phyloP scores from a whole-genome alignment of 768 basidiomycete species.

The Pleurotus citrinopileatus region DNA sequence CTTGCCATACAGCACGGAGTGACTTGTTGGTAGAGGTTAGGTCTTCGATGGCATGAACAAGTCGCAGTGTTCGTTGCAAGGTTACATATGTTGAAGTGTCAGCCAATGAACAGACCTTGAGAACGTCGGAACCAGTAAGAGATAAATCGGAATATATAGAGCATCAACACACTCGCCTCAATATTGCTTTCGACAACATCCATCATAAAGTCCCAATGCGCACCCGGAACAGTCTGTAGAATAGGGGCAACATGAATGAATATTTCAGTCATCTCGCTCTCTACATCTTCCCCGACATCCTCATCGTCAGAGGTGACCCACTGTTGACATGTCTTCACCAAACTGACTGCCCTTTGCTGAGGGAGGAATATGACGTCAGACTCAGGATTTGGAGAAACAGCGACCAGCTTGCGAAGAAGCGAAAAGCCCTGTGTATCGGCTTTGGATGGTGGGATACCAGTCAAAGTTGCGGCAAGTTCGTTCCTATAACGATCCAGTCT shows the following conservation, averaged over 20 bases:
- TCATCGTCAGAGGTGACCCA: slow-evolving; percentile 68
- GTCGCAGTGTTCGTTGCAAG: slow-evolving; percentile 65
- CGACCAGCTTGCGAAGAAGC: slow-evolving; percentile 64
- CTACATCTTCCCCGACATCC: slow-evolving; percentile 73
- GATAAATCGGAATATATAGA: too few species aligned
- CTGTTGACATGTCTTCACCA: slow-evolving; percentile 78
- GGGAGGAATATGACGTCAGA: slow-evolving; percentile 84
- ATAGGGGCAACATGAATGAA: slow-evolving; percentile 81
- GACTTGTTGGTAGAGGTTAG: slow-evolving; percentile 69
- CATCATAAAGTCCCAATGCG: slow-evolving; percentile 92
- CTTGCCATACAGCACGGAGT: slow-evolving; percentile 67
- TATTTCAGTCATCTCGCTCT: slow-evolving; percentile 72
- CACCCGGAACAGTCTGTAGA: slow-evolving; percentile 79
- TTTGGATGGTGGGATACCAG: slow-evolving; percentile 60
- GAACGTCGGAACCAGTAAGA: too few species aligned
- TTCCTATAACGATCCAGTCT: slow-evolving; percentile 82
- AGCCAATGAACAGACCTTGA: slow-evolving; percentile 55
- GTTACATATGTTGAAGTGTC: slow-evolving; percentile 58
- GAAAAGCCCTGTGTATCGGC: slow-evolving; percentile 71
- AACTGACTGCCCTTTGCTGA: slow-evolving; percentile 80
- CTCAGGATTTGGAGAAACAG: slow-evolving; percentile 73
- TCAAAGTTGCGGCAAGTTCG: slow-evolving; percentile 80
- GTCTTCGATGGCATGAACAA: slow-evolving; percentile 70
- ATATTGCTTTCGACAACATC: slow-evolving; percentile 86
- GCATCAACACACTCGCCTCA: slow-evolving; percentile 80